Percentiles rank a stretch among this genome's conserved stretches.
Conservation (phyloP, 176 grass and related monocot genomes). For the Carex scoparia region DNA sequence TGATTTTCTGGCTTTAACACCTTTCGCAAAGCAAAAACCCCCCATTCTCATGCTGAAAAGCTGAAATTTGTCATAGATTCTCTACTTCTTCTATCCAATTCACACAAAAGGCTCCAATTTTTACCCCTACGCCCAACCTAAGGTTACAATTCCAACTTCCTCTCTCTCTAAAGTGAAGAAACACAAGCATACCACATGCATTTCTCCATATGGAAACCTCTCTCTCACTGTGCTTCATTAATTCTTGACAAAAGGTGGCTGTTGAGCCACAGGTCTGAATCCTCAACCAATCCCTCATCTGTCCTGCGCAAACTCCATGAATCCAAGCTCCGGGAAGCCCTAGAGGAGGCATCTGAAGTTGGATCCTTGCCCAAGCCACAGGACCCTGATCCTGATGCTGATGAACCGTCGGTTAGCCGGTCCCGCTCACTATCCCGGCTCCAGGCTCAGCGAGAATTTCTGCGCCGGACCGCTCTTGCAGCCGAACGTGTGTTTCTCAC, state of each 20-base stretch:
- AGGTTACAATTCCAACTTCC: background rate
- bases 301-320: constrained; percentile 30
- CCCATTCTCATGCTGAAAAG: background rate
- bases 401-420: constrained; percentile 53
- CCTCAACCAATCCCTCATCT: constrained; percentile 11
- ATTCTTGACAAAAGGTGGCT: constrained; percentile 33
- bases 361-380: constrained; percentile 35
- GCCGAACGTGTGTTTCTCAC: constrained; percentile 71
- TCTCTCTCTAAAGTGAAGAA: constrained; percentile 11
- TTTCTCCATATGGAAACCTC: constrained; percentile 50
- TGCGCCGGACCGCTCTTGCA: constrained; percentile 69
- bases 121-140: background rate
- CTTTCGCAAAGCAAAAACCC: background rate
- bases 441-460: constrained; percentile 84
- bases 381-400: constrained; percentile 29
- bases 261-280: constrained; percentile 10
- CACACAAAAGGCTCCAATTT: background rate
- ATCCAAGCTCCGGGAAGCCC: constrained; percentile 37
- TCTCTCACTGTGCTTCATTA: constrained; percentile 41
- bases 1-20: background rate
- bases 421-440: constrained; percentile 93
- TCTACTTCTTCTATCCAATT: background rate
- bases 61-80: background rate
- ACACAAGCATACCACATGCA: constrained; percentile 26
- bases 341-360: constrained; percentile 39